These are phyloP conservation scores for Podaxis sp. DNA, from an alignment of 768 basidiomycete genomes.

Conservation along the genomic window DNA sequence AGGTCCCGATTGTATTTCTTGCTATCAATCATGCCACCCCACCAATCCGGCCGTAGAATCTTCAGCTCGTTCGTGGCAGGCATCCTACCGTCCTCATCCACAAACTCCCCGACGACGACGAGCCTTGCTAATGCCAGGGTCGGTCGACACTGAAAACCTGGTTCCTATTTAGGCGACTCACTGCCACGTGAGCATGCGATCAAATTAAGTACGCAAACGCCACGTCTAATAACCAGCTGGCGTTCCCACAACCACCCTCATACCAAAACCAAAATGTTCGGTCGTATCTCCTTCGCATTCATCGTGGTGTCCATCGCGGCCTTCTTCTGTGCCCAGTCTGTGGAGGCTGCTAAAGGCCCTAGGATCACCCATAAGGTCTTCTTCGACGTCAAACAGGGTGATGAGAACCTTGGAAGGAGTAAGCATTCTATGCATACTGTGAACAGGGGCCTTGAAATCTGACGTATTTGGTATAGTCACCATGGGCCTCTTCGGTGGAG, in stretches of 20 bases:
- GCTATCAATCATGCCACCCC: background rate
- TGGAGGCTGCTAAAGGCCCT: slow-evolving; percentile 82
- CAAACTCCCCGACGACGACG: background rate
- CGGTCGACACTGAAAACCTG: background rate
- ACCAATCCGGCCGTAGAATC: background rate
- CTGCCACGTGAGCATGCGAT: slow-evolving; percentile 7
- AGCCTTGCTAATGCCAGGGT: background rate
- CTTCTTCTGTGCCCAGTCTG: slow-evolving; percentile 69
- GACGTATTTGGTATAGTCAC: slow-evolving; percentile 47
- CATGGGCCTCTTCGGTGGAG: slow-evolving; percentile 89
- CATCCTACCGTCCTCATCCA: background rate
- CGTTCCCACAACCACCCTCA: slow-evolving; percentile 17
- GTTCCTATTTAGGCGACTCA: background rate
- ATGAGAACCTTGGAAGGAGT: slow-evolving; percentile 81
- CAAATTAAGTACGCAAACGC: slow-evolving; percentile 17
- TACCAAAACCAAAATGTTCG: slow-evolving; percentile 48
- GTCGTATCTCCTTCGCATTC: slow-evolving; percentile 59
- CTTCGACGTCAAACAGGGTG: slow-evolving; percentile 95
- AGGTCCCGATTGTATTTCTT: background rate
- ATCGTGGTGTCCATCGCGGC: slow-evolving; percentile 63
- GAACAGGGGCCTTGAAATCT: slow-evolving; percentile 9
- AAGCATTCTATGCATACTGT: slow-evolving; percentile 21
- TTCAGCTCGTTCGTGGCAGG: background rate
- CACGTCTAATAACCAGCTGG: slow-evolving; percentile 20
- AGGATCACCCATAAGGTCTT: slow-evolving; percentile 90